Evolutionary conservation across 1,284 basidiomycete genomes (phyloP).

Genomic region (Kalmanozyma brasiliensis): DNA sequence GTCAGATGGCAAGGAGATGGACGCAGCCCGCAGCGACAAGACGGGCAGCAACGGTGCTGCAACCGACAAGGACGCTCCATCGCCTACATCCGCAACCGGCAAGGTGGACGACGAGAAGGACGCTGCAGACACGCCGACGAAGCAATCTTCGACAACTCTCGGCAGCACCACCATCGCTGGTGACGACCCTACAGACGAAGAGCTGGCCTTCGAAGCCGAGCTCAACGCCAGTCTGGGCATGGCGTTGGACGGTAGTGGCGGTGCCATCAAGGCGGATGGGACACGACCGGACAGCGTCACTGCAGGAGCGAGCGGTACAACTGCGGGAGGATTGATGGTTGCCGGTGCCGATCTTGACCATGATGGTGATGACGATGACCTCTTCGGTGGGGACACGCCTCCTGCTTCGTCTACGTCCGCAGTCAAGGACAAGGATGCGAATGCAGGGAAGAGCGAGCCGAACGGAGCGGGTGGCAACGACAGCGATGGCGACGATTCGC

Average conservation of each 20-base stretch:
- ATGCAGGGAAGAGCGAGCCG: constrained; percentile 16
- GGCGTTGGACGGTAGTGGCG: constrained; percentile 32
- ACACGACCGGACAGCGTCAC: constrained; percentile 8
- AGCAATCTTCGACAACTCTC: constrained; percentile 6
- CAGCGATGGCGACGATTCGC: constrained; percentile 47
- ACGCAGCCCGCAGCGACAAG: not conserved
- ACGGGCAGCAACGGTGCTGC: not conserved
- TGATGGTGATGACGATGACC: constrained; percentile 34
- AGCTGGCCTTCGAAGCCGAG: constrained; percentile 56
- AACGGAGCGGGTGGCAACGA: constrained; percentile 11
- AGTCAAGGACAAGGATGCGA: constrained; percentile 5
- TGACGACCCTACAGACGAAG: constrained; percentile 50
- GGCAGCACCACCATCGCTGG: constrained; percentile 2
- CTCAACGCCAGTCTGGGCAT: constrained; percentile 47
- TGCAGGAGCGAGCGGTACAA: constrained; percentile 12
- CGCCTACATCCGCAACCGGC: not conserved
- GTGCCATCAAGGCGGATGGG: constrained; percentile 26
- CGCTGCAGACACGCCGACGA: not conserved
- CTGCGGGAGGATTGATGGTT: constrained; percentile 30
- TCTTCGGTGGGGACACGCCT: constrained; percentile 49
- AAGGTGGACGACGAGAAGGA: not conserved
- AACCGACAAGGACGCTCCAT: not conserved
- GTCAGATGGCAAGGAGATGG: not conserved
- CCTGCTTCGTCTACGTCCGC: constrained; percentile 11
- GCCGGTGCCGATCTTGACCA: constrained; percentile 31